Evolutionary conservation across 2,329 filamentous ascomycete genomes (phyloP), one percentile per base, ranked within the genome.

Genomic region (Fusarium sp.): DNA sequence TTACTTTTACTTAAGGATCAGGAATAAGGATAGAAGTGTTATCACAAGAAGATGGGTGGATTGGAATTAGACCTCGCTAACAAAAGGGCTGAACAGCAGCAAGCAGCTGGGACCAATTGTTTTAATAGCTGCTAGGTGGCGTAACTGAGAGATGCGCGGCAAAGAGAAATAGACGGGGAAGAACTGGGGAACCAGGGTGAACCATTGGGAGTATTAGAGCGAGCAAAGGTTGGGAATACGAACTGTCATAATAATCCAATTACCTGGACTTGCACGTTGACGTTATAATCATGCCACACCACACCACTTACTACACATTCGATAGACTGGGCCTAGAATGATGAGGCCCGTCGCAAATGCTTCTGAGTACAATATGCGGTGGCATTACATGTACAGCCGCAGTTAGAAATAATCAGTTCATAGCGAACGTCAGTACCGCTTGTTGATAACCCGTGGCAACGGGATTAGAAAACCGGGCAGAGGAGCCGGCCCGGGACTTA

Each of bases 161-260:
- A 33, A 56, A 54, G 45, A 46, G 46, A 54, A 70, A 56, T 70
- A 67, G 55, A 67, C 52, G 53, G 57, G 67, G 53, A 47, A 46
- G 62, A 49, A 58, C 48, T 53, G 51, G 35, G 41, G 56, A 43
- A 65, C 39, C 43, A 45, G 62, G 47, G 44, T 37, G 49, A 55
- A 56, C 63, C 49, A 67, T 63, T 50, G 44, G 65, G 60, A 61
- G 62, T 65, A 65, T 62, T 72, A 70, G 70, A 72, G 68, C 58
- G 62, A 70, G 63, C 61, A 73, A 60, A 66, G 68, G 60, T 63
- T 37, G 52, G 41, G 53, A 41, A 37, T n/a, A 60, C 22, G 40
- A 55, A 50, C 59, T 52, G 27, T 52, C 39, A 67, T 41, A n/a
- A 27, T 53, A 25, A 25, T 25, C 62, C 37, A 35, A 9, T 56